Evolutionary conservation across 169 alveolate genomes (phyloP).

Genomic region (Theileria parva): DNA sequence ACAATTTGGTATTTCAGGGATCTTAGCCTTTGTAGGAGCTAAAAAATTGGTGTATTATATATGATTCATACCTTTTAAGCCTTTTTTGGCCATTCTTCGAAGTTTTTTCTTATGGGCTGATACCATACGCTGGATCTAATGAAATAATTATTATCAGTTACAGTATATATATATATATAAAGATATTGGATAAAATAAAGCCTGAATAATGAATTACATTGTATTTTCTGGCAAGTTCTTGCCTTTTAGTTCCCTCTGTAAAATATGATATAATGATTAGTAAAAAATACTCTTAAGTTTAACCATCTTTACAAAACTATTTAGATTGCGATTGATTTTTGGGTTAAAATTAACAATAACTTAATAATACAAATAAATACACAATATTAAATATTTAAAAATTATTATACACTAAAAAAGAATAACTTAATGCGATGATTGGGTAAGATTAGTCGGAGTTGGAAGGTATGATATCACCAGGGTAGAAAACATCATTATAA

Average conservation of each 20-base stretch:
- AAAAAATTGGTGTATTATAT: neutral
- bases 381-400: neutral
- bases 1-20: constrained; percentile 68
- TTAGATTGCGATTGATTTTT: neutral
- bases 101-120: constrained; percentile 65
- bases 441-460: neutral
- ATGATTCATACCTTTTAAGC: constrained; percentile 30
- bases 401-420: neutral
- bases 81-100: constrained; percentile 42
- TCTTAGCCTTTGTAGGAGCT: constrained; percentile 33
- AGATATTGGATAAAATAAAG: neutral
- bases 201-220: constrained; percentile 34
- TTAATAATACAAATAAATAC: neutral
- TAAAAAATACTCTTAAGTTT: constrained; percentile 64
- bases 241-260: constrained; percentile 65
- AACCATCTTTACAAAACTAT: constrained; percentile 22
- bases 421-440: neutral
- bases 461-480: constrained; percentile 58
- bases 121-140: constrained; percentile 63
- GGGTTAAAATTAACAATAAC: neutral
- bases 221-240: constrained; percentile 61
- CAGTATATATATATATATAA: neutral
- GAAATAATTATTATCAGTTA: neutral
- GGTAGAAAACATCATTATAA: constrained; percentile 28
- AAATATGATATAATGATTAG: neutral